phyloP scores from a whole-genome alignment of 495 filamentous ascomycete species.

The Hypoxylon fuscum region DNA sequence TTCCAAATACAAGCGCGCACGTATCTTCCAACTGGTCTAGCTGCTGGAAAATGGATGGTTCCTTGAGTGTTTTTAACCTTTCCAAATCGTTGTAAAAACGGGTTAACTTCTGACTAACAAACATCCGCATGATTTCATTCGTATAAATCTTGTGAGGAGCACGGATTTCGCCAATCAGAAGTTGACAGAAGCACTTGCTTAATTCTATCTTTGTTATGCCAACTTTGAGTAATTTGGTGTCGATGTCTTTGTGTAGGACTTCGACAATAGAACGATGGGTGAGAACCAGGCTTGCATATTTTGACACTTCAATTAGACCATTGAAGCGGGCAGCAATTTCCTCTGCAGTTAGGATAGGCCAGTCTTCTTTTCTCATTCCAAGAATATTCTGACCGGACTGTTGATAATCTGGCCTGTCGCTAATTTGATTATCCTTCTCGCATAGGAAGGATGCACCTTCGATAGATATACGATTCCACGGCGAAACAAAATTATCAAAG shows the following conservation, averaged over 20 bases:
- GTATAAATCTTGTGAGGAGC: no score
- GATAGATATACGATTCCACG: no score
- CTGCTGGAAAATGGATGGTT: neutral
- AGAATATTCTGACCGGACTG: no score
- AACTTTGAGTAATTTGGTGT: conserved; percentile 1
- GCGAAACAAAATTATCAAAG: no score
- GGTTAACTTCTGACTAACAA: no score
- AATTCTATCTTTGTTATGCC: neutral
- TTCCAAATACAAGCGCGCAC: neutral
- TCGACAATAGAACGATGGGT: conserved; percentile 17
- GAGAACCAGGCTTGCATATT: neutral
- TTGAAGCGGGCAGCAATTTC: conserved; percentile 13
- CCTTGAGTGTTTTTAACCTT: no score
- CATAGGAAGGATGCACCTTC: conserved; percentile 5
- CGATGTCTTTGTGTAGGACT: conserved; percentile 1
- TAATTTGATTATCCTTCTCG: no score
- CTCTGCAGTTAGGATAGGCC: conserved; percentile 2
- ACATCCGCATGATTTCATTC: no score
- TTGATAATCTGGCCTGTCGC: no score
- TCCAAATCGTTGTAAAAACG: no score
- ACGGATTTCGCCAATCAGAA: neutral
- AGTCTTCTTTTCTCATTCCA: neutral
- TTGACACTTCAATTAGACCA: conserved; percentile 2
- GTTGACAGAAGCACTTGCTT: neutral
- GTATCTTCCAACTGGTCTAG: conserved; percentile 6